Evolutionary conservation across 176 grass and related monocot species (phyloP), one percentile per base, ranked within the genome.

Genomic region (Puya raimondii): DNA sequence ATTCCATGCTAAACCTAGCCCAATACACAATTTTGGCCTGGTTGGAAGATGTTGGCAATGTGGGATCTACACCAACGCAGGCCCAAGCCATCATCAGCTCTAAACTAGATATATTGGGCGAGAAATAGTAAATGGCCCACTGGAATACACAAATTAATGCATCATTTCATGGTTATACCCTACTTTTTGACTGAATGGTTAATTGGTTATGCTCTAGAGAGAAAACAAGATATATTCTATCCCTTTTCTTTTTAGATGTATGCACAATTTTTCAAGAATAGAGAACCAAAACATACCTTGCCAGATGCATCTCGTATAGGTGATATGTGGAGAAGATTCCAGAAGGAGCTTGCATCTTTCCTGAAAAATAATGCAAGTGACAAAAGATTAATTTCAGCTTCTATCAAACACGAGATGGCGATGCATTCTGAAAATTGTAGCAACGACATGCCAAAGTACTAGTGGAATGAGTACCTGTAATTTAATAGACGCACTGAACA

Each of bases 231-330:
- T 42, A 7, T 42, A 42, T 42, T 59, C 20, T 59, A 20, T 21
- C 11, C 20, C 56, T 21, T 10, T 1, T 61, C 16, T 61, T 18
- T 6, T 20, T 61, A 61, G 56, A 61, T 10, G 56, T 17, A 1
- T 18, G 56, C 16, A 57, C 15, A 57, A 4, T 57, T 20, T 18
- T 20, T 61, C 56, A 9, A 61, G 56, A 61, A 61, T 61, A 9
- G 33, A 42, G 33, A 42, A 42, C 33, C 21, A 61, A 61, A 61
- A 10, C 17, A 61, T 10, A 96, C 89, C 94, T 91, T 99, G 76
- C 94, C 94, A 18, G 67, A 80, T 84, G 94, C 80, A 82, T 99
- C 83, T 76, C 94, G 77, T 23, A 99, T 81, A 53, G 94, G 94
- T 70, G 94, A 99, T 67, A 93, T 75, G 64, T 99, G 94, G 67